Percentiles rank a stretch among this genome's conserved stretches.
phyloP scores from a whole-genome alignment of 352 stramenopile genomes.

The Phytopythium kandeliae region DNA sequence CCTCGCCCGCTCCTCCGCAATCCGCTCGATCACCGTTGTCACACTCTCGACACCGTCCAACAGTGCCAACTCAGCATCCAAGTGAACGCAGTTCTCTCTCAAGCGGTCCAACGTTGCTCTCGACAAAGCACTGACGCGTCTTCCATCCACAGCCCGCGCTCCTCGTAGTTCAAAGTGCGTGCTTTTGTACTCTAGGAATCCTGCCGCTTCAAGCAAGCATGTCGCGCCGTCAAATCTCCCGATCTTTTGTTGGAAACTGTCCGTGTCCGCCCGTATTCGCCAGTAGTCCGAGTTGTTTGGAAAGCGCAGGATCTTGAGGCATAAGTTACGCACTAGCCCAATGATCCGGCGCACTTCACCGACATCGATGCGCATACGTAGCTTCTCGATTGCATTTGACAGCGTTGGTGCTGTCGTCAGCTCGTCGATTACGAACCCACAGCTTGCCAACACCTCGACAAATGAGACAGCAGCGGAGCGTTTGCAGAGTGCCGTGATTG shows the following conservation, averaged over 20 bases:
- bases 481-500: slow-evolving; percentile 34
- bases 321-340: slow-evolving; percentile 40
- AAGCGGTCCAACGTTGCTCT: slow-evolving; percentile 35
- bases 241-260: slow-evolving; percentile 56
- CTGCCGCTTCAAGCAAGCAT: slow-evolving; percentile 44
- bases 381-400: slow-evolving; percentile 44
- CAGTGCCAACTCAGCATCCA: slow-evolving; percentile 49
- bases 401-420: slow-evolving; percentile 46
- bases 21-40: slow-evolving; percentile 42
- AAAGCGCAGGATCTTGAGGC: slow-evolving; percentile 62
- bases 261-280: slow-evolving; percentile 46
- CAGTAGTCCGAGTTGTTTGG: slow-evolving; percentile 73
- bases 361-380: slow-evolving; percentile 43
- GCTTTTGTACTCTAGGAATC: slow-evolving; percentile 50
- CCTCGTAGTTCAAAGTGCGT: slow-evolving; percentile 52
- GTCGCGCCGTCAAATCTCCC: slow-evolving; percentile 55
- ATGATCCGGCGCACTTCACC: slow-evolving; percentile 51
- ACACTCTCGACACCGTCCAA: slow-evolving; percentile 66
- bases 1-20: slow-evolving; percentile 19
- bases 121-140: slow-evolving; percentile 32
- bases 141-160: slow-evolving; percentile 30
- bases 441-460: slow-evolving; percentile 51
- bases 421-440: slow-evolving; percentile 67
- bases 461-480: slow-evolving; percentile 44
- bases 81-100: slow-evolving; percentile 39